Conservation (phyloP, 108 stramenopile species). For the Pseudonitzschia delicatissima region DNA sequence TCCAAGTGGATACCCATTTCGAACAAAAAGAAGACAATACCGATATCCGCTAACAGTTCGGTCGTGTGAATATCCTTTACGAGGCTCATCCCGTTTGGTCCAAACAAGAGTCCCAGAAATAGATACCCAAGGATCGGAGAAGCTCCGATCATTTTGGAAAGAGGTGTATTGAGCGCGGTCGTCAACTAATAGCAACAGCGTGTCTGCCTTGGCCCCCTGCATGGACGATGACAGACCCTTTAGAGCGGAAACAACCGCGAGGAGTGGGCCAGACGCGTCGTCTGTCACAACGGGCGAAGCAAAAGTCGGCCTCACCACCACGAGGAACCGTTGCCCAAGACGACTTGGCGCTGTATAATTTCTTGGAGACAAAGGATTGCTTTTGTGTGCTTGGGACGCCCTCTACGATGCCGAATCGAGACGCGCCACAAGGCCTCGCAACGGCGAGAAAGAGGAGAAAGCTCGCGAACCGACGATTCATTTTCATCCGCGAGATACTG, state of each 20-base stretch:
- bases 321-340: constrained; percentile 35
- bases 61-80: constrained; percentile 74
- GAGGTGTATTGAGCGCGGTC: constrained; percentile 81
- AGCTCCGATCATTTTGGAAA: constrained; percentile 61
- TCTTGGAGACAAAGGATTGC: neutral
- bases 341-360: neutral
- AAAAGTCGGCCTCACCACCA: constrained; percentile 18
- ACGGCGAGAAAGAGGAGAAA: neutral
- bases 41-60: constrained; percentile 88
- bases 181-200: constrained; percentile 77
- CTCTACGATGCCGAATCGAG: neutral
- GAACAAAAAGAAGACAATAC: constrained; percentile 94
- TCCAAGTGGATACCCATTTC: constrained; percentile 96
- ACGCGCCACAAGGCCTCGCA: neutral
- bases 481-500: too few relatives aligned
- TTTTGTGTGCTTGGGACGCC: neutral
- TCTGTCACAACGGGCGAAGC: neutral
- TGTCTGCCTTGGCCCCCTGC: constrained; percentile 82
- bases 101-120: constrained; percentile 71
- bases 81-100: constrained; percentile 77
- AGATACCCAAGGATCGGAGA: constrained; percentile 93
- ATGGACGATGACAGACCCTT: constrained; percentile 48
- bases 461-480: too few relatives aligned
- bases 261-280: neutral
- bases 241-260: constrained; percentile 27